Evolutionary conservation across 139 green algal species (phyloP).

Genomic region (Chlorella ohadii): DNA sequence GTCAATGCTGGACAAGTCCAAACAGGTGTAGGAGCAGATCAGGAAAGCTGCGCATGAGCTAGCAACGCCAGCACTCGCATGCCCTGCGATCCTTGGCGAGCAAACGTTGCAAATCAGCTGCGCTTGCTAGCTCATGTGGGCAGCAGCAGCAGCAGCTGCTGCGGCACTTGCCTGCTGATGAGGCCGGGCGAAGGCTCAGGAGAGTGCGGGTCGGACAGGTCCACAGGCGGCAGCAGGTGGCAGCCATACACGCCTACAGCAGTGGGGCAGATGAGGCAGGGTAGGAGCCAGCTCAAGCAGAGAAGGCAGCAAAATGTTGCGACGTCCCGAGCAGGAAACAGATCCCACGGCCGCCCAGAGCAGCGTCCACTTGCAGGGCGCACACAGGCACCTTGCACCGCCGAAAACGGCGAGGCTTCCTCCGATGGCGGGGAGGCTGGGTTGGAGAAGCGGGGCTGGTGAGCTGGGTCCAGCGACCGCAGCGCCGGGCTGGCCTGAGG

Average conservation of each 20-base stretch:
- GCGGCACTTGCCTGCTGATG: background rate
- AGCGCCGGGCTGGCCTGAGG: background rate
- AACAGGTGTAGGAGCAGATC: too few relatives aligned
- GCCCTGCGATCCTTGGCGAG: too few relatives aligned
- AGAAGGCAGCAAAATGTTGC: too few relatives aligned
- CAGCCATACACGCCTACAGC: conserved; percentile 14
- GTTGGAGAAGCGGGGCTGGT: background rate
- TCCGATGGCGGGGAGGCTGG: background rate
- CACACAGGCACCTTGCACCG: conserved; percentile 1
- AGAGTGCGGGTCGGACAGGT: background rate
- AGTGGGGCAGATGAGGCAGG: background rate
- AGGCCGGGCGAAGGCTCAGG: background rate
- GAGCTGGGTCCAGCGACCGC: background rate
- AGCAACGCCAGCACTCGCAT: too few relatives aligned
- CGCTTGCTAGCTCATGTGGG: too few relatives aligned
- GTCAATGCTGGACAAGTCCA: too few relatives aligned
- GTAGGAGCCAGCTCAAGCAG: too few relatives aligned
- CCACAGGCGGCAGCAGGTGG: conserved; percentile 25
- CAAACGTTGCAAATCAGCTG: too few relatives aligned
- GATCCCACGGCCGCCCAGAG: background rate
- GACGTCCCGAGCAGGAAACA: too few relatives aligned
- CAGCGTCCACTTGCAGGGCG: too few relatives aligned
- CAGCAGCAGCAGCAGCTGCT: too few relatives aligned
- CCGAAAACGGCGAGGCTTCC: background rate
- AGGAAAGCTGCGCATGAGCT: too few relatives aligned